These are phyloP conservation scores for Closterium sp. DNA, from an alignment of 139 green algal genomes.

Conservation along the genomic window DNA sequence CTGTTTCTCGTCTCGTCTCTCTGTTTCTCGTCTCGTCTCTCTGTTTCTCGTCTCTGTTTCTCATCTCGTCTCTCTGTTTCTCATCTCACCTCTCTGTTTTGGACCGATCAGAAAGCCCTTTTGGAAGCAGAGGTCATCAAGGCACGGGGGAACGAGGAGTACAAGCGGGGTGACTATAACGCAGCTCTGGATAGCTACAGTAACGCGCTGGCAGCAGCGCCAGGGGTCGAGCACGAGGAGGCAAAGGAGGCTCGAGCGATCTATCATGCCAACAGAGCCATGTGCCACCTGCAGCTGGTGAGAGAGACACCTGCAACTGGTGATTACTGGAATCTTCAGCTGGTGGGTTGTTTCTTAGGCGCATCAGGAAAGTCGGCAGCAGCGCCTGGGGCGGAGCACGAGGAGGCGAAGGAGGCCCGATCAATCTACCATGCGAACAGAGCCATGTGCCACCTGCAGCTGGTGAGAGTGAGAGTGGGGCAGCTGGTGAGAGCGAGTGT, in stretches of 20 bases:
- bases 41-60: too few relatives aligned
- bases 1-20: too few relatives aligned
- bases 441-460: neutral
- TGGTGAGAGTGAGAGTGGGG: neutral
- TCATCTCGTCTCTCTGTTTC: neutral
- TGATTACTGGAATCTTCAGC: neutral
- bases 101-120: neutral
- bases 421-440: too few relatives aligned
- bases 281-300: neutral
- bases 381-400: too few relatives aligned
- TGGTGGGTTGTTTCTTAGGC: too few relatives aligned
- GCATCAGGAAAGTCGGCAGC: too few relatives aligned
- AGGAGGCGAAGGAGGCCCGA: too few relatives aligned
- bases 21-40: too few relatives aligned
- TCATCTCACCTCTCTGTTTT: neutral
- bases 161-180: neutral
- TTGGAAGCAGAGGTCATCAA: neutral
- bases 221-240: neutral
- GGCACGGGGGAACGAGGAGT: neutral
- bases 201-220: neutral
- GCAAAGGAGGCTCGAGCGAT: neutral
- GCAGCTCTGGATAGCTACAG: neutral
- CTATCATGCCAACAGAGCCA: neutral
- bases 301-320: neutral
- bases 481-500: too few relatives aligned